Percentiles rank a stretch among this genome's conserved stretches.
phyloP scores from a whole-genome alignment of 306 rosid species.

The Vachellia collinsii region DNA sequence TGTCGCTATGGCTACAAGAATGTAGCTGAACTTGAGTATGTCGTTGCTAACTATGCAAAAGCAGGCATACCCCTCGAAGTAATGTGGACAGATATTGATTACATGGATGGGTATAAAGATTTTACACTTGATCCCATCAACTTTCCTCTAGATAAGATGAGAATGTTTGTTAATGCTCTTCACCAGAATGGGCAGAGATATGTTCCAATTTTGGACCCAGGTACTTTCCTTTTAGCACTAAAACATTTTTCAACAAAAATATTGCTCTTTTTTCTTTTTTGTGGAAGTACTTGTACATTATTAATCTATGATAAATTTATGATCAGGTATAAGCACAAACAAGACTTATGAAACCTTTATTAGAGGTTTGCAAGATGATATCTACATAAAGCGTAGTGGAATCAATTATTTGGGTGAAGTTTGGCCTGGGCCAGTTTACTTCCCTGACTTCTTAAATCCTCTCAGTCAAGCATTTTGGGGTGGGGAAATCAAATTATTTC shows the following conservation, averaged over 20 bases:
- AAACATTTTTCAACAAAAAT: background rate
- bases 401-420: constrained; percentile 72
- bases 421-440: constrained; percentile 91
- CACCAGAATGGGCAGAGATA: constrained; percentile 85
- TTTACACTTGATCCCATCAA: constrained; percentile 88
- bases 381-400: constrained; percentile 70
- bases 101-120: constrained; percentile 87
- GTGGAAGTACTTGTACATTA: background rate
- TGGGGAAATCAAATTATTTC: constrained; percentile 68
- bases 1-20: constrained; percentile 84
- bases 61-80: constrained; percentile 86
- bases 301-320: constrained; percentile 29
- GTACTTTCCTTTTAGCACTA: constrained; percentile 42
- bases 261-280: background rate
- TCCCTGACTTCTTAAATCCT: constrained; percentile 82
- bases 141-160: constrained; percentile 73
- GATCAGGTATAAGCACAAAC: constrained; percentile 71
- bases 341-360: constrained; percentile 59
- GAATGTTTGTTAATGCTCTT: constrained; percentile 54
- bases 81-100: constrained; percentile 94
- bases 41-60: constrained; percentile 75
- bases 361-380: constrained; percentile 72
- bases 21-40: constrained; percentile 62
- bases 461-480: constrained; percentile 56
- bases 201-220: constrained; percentile 83